Conservation (phyloP, 345 rosid genomes). For the Cochlearia excelsa region DNA sequence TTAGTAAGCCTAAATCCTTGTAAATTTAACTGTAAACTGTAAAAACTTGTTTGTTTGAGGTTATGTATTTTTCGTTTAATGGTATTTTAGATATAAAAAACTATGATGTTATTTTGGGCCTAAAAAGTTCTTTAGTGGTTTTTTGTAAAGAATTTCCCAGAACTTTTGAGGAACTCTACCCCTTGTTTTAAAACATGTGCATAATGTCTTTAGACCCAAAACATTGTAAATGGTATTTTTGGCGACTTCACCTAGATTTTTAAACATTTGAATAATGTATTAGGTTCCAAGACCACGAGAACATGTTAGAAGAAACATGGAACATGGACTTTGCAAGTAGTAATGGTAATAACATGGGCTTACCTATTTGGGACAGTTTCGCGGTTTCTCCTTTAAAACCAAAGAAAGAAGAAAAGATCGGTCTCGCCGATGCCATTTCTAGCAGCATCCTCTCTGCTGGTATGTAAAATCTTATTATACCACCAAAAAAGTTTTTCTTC, state of each 20-base stretch:
- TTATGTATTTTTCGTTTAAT: no score
- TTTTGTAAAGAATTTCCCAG: no score
- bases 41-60: no score
- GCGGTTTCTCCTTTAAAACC: slow-evolving; percentile 59
- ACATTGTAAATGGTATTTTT: no score
- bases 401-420: slow-evolving; percentile 91
- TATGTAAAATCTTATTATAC: slow-evolving; percentile 31
- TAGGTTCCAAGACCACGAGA: slow-evolving; percentile 88
- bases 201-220: no score
- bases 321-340: slow-evolving; percentile 75
- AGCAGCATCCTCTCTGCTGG: slow-evolving; percentile 88
- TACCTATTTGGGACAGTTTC: slow-evolving; percentile 84
- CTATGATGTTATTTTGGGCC: no score
- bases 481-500: not conserved
- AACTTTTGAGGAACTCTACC: no score
- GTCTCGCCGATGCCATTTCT: slow-evolving; percentile 90
- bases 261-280: slow-evolving; percentile 12
- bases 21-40: no score
- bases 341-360: slow-evolving; percentile 61
- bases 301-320: slow-evolving; percentile 90
- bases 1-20: no score
- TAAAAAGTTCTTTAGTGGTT: no score
- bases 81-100: no score
- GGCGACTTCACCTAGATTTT: not conserved
- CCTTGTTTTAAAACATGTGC: no score